Evolutionary conservation across 2,329 filamentous ascomycete genomes (phyloP).

Genomic region (Metarhizium brunneum): DNA sequence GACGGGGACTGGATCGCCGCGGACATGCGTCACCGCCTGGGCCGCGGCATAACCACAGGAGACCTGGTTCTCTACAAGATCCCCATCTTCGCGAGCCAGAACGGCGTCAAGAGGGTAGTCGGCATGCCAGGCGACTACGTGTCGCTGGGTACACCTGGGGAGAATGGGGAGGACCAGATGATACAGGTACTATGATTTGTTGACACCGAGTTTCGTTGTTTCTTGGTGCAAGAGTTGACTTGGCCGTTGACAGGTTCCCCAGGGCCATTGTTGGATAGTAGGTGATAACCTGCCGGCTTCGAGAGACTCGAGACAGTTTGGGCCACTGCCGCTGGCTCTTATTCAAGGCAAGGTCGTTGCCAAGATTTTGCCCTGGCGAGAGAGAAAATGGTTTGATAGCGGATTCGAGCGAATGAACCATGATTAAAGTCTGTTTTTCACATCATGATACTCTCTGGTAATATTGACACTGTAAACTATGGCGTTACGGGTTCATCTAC

Average conservation of each 20-base stretch:
- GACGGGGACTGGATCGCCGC: constrained; percentile 61
- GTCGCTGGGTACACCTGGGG: constrained; percentile 50
- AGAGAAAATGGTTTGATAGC: constrained; percentile 41
- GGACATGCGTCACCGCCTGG: constrained; percentile 57
- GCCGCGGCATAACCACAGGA: constrained; percentile 59
- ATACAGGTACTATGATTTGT: constrained; percentile 45
- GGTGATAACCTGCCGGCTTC: constrained; percentile 84
- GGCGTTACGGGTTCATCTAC: background rate
- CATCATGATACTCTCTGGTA: background rate
- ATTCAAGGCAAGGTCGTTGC: constrained; percentile 75
- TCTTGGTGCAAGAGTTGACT: background rate
- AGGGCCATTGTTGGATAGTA: constrained; percentile 84
- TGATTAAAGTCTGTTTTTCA: background rate
- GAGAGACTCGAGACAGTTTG: constrained; percentile 77
- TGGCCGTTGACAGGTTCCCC: constrained; percentile 59
- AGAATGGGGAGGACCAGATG: constrained; percentile 39
- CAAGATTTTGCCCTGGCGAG: constrained; percentile 43
- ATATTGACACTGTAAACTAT: background rate
- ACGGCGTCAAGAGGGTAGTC: constrained; percentile 70
- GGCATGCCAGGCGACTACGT: constrained; percentile 73
- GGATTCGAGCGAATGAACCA: constrained; percentile 25
- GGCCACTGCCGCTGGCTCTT: constrained; percentile 76
- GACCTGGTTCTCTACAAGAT: constrained; percentile 75
- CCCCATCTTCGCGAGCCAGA: constrained; percentile 52
- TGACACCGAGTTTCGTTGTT: background rate